phyloP scores from a whole-genome alignment of 2,329 filamentous ascomycete species.

The Atkinsonella hypoxylon region DNA sequence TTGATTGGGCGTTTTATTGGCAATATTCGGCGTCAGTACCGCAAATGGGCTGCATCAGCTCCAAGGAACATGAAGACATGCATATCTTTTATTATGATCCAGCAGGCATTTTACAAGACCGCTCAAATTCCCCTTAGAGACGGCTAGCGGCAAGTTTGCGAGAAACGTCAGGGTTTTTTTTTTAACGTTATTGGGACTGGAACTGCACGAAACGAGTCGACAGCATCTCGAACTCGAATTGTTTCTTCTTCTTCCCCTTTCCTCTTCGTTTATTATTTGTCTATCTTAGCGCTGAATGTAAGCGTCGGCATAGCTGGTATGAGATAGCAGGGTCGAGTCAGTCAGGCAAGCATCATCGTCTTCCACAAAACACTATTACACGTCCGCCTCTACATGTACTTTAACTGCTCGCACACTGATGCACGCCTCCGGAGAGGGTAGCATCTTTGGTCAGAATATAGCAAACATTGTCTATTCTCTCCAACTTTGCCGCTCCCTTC shows the following conservation, averaged over 20 bases:
- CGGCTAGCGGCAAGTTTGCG: constrained; percentile 16
- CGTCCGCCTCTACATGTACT: constrained; percentile 42
- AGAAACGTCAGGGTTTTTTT: constrained; percentile 19
- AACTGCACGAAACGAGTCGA: constrained; percentile 10
- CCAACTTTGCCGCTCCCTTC: constrained; percentile 22
- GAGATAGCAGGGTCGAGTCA: constrained; percentile 26
- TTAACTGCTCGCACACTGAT: constrained; percentile 36
- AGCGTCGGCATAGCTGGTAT: constrained; percentile 5
- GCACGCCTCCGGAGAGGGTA: constrained; percentile 18
- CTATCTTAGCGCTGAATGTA: constrained; percentile 5
- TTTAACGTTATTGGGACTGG: constrained; percentile 10
- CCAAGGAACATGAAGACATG: constrained; percentile 16
- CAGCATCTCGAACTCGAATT: constrained; percentile 6
- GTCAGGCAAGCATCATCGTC: constrained; percentile 60
- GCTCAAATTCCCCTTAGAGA: constrained; percentile 14
- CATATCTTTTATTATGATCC: constrained; percentile 14
- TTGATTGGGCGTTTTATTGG: constrained; percentile 17
- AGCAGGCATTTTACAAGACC: constrained; percentile 19
- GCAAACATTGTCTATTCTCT: constrained; percentile 26
- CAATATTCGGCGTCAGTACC: constrained; percentile 12
- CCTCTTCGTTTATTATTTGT: constrained; percentile 6
- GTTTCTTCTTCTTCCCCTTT: constrained; percentile 8
- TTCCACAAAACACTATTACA: constrained; percentile 34
- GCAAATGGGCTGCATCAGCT: constrained; percentile 13
- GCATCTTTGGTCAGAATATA: constrained; percentile 30